phyloP scores from a whole-genome alignment of 441 rosid genomes.

The Populus trichocarpa region DNA sequence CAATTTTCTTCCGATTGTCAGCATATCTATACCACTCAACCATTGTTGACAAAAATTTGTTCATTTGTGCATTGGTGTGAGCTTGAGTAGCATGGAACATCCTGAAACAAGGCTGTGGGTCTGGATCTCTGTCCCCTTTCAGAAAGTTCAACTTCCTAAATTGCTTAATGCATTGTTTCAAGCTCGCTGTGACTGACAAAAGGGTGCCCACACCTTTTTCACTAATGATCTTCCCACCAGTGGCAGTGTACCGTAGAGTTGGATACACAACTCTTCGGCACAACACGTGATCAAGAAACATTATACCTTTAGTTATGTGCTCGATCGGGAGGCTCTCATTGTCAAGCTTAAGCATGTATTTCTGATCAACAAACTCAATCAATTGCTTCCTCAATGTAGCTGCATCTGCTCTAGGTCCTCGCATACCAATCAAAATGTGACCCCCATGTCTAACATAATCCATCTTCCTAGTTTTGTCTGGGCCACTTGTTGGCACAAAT shows the following conservation, averaged over 20 bases:
- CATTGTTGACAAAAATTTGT: slow-evolving; percentile 77
- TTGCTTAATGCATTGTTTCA: slow-evolving; percentile 89
- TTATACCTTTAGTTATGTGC: slow-evolving; percentile 92
- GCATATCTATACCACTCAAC: slow-evolving; percentile 95
- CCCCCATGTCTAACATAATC: slow-evolving; percentile 87
- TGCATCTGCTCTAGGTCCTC: slow-evolving; percentile 95
- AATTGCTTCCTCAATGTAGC: slow-evolving; percentile 90
- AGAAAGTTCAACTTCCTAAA: slow-evolving; percentile 78
- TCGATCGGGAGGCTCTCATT: slow-evolving; percentile 88
- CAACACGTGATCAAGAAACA: slow-evolving; percentile 96
- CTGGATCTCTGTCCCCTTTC: slow-evolving; percentile 94
- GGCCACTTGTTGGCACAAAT: slow-evolving; percentile 95
- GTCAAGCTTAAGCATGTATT: slow-evolving; percentile 85
- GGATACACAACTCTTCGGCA: slow-evolving; percentile 97
- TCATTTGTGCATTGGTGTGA: slow-evolving; percentile 96
- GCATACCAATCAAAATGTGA: slow-evolving; percentile 84
- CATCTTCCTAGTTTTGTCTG: slow-evolving; percentile 91
- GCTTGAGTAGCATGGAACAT: slow-evolving; percentile 98
- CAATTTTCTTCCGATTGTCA: slow-evolving; percentile 87
- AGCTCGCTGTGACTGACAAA: slow-evolving; percentile 84
- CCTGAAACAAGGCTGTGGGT: slow-evolving; percentile 96
- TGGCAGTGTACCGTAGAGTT: slow-evolving; percentile 83
- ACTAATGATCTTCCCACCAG: slow-evolving; percentile 95
- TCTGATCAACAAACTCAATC: slow-evolving; percentile 89
- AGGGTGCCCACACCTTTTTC: slow-evolving; percentile 97